Percentiles rank a stretch among this genome's conserved stretches.
Evolutionary conservation across 257 asterid species (phyloP).

Genomic region (Cruciata laevipes): DNA sequence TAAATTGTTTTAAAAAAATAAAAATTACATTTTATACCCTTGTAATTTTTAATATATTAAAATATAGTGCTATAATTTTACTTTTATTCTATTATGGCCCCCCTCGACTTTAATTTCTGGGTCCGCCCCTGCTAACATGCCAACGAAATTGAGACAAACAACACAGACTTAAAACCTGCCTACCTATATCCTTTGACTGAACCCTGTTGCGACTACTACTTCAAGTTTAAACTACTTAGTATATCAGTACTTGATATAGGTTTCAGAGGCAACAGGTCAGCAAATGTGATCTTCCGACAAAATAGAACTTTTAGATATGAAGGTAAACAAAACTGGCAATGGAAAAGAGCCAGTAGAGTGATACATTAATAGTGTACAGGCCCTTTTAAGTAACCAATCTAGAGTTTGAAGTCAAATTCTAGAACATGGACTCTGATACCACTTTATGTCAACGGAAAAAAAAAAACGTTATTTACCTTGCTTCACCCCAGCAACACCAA

Average conservation of each 20-base stretch:
- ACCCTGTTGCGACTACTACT: neutral
- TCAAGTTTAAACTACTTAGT: neutral
- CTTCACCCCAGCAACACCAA: conserved; percentile 71
- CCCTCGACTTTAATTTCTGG: too few species aligned
- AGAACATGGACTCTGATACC: neutral
- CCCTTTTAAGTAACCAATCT: neutral
- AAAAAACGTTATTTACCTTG: conserved; percentile 44
- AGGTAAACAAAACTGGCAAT: neutral
- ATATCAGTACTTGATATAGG: neutral
- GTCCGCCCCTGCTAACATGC: too few species aligned
- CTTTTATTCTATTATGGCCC: too few species aligned
- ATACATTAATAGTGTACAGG: neutral
- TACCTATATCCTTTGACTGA: neutral
- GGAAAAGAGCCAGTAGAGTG: neutral
- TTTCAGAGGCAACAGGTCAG: neutral
- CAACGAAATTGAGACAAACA: too few species aligned
- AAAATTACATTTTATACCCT: too few species aligned
- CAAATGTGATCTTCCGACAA: neutral
- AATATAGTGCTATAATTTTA: too few species aligned
- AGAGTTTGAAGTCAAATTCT: conserved; percentile 11
- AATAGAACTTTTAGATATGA: neutral
- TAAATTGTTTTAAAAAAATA: too few species aligned
- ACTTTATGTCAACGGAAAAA: neutral
- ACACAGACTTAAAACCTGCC: neutral
- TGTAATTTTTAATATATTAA: too few species aligned